These are phyloP conservation scores for Ceratocystiopsis sp. DNA, from an alignment of 2,329 filamentous ascomycete genomes.

Conservation along the genomic window DNA sequence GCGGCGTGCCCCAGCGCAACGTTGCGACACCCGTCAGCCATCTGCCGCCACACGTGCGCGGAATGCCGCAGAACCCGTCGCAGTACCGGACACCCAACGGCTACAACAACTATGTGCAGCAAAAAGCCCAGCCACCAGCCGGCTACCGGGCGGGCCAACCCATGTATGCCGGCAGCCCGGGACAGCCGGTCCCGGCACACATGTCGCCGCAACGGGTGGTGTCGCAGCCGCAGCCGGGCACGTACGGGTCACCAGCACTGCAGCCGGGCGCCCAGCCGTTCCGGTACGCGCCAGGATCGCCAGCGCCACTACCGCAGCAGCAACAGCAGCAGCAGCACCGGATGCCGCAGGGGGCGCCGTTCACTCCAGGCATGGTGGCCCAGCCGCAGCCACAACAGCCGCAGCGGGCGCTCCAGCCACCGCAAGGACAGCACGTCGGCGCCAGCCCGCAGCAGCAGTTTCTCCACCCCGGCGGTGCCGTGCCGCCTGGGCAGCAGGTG, in stretches of 20 bases:
- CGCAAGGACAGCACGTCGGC: neutral
- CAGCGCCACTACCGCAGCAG: constrained; percentile 16
- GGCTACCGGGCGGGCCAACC: constrained; percentile 6
- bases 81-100: constrained; percentile 30
- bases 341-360: constrained; percentile 5
- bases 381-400: neutral
- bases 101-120: constrained; percentile 29
- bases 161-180: neutral
- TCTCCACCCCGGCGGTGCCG: neutral
- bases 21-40: too few species aligned
- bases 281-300: constrained; percentile 17
- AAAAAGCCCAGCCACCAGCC: constrained; percentile 16
- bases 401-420: constrained; percentile 7
- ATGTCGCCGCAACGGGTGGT: constrained; percentile 7
- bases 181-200: constrained; percentile 2
- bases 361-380: constrained; percentile 20
- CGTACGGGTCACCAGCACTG: constrained; percentile 20
- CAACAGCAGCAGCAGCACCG: constrained; percentile 15
- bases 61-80: constrained; percentile 16
- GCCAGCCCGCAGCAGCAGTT: constrained; percentile 20
- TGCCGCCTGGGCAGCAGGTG: constrained; percentile 10
- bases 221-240: constrained; percentile 17
- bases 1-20: constrained; percentile 11
- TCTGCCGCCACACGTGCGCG: constrained; percentile 12
- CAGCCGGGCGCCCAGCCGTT: constrained; percentile 23